These are phyloP conservation scores for Fusarium guadeloupense DNA, from an alignment of 2,329 filamentous ascomycete genomes.

Conservation along the genomic window DNA sequence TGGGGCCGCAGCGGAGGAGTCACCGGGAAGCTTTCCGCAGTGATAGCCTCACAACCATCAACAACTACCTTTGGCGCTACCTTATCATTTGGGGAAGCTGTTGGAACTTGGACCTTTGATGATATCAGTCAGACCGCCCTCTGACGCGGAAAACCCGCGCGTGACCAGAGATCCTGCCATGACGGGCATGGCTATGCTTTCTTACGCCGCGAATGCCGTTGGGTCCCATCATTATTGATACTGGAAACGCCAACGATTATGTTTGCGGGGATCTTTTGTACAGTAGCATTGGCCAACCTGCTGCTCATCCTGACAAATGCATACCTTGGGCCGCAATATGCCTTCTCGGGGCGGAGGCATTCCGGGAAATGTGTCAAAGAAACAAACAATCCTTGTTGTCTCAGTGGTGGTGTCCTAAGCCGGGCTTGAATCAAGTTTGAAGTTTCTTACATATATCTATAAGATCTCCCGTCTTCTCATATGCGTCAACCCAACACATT, in stretches of 20 bases:
- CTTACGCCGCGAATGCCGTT: conserved; percentile 36
- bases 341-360: conserved; percentile 41
- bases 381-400: conserved; percentile 18
- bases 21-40: conserved; percentile 45
- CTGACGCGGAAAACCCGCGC: conserved; percentile 41
- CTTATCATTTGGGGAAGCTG: conserved; percentile 20
- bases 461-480: conserved; percentile 13
- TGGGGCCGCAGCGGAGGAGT: conserved; percentile 44
- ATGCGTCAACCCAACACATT: conserved; percentile 11
- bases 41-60: conserved; percentile 34
- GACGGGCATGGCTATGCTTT: conserved; percentile 31
- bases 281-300: conserved; percentile 7
- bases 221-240: conserved; percentile 20
- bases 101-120: conserved; percentile 29
- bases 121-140: conserved; percentile 40
- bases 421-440: conserved; percentile 22
- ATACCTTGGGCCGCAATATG: conserved; percentile 41
- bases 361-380: conserved; percentile 37
- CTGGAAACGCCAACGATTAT: too few relatives aligned
- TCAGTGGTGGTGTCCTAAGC: conserved; percentile 34
- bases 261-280: too few relatives aligned
- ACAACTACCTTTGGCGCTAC: conserved; percentile 39
- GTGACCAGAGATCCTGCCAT: conserved; percentile 37
- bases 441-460: conserved; percentile 40
- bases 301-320: conserved; percentile 25